Conservation (phyloP, 257 asterid species). For the Fraxinus americana region DNA sequence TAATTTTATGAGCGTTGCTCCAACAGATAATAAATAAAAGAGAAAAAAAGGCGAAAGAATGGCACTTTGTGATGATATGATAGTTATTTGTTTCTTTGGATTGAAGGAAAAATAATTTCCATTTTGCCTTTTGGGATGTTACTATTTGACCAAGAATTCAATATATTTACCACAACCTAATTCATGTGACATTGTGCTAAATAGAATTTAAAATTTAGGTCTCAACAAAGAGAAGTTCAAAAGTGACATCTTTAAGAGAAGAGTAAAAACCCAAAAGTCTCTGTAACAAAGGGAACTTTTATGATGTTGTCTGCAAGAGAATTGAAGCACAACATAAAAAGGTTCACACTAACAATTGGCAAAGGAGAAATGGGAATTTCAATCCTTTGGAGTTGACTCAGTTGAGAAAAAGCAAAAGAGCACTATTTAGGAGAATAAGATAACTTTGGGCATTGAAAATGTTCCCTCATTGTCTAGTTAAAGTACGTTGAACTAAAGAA, state of each 20-base stretch:
- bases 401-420: not conserved
- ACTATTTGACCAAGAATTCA: conserved; percentile 27
- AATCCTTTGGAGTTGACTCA: conserved; percentile 1
- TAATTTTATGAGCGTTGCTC: too few relatives aligned
- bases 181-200: conserved; percentile 18
- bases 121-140: conserved; percentile 29
- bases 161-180: conserved; percentile 26
- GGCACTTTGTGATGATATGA: conserved; percentile 28
- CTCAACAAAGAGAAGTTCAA: not conserved
- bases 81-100: conserved; percentile 45
- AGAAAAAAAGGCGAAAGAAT: not conserved
- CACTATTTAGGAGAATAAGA: not conserved
- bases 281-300: not conserved
- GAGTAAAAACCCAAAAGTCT: not conserved
- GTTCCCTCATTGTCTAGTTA: not conserved
- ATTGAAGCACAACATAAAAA: not conserved
- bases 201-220: conserved; percentile 18
- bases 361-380: not conserved
- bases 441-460: not conserved
- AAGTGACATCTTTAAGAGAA: not conserved
- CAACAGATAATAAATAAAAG: too few relatives aligned
- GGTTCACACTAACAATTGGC: not conserved
- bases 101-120: conserved; percentile 55
- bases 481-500: not conserved
- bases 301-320: not conserved